These are phyloP conservation scores for Phytopythium vexans DNA, from an alignment of 352 stramenopile genomes.

Conservation along the genomic window DNA sequence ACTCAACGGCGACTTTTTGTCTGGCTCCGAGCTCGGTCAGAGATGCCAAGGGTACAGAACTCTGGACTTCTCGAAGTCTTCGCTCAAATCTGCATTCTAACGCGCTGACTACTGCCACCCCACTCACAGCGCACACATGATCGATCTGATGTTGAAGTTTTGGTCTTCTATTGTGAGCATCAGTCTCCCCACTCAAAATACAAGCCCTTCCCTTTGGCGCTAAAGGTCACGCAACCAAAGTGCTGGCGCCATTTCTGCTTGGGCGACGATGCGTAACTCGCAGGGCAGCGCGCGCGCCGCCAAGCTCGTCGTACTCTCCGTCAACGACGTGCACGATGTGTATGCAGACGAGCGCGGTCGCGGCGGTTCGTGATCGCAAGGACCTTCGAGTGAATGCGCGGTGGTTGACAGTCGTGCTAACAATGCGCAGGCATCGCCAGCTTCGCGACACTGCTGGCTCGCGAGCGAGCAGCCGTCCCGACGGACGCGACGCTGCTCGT, in stretches of 20 bases:
- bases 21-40: slow-evolving; percentile 13
- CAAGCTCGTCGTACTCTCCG: slow-evolving; percentile 48
- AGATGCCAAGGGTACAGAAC: slow-evolving; percentile 27
- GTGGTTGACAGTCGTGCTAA: too few relatives aligned
- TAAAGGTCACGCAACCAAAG: slow-evolving; percentile 6
- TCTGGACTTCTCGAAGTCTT: background rate
- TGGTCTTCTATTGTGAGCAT: too few relatives aligned
- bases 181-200: background rate
- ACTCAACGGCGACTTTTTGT: slow-evolving; percentile 31
- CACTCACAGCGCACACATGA: slow-evolving; percentile 62
- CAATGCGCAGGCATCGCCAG: slow-evolving; percentile 38
- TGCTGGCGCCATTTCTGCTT: too few relatives aligned
- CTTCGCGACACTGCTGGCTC: slow-evolving; percentile 54
- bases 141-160: slow-evolving; percentile 69
- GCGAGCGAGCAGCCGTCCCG: slow-evolving; percentile 37
- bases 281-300: slow-evolving; percentile 14
- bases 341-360: slow-evolving; percentile 54
- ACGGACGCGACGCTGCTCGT: slow-evolving; percentile 54
- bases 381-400: too few relatives aligned
- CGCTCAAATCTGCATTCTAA: background rate
- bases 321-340: slow-evolving; percentile 81
- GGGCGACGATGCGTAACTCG: too few relatives aligned
- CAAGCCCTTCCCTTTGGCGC: background rate
- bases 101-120: background rate
- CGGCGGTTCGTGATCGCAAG: slow-evolving; percentile 24